phyloP scores from a whole-genome alignment of 345 rosid genomes.

The Boechera divaricarpa region DNA sequence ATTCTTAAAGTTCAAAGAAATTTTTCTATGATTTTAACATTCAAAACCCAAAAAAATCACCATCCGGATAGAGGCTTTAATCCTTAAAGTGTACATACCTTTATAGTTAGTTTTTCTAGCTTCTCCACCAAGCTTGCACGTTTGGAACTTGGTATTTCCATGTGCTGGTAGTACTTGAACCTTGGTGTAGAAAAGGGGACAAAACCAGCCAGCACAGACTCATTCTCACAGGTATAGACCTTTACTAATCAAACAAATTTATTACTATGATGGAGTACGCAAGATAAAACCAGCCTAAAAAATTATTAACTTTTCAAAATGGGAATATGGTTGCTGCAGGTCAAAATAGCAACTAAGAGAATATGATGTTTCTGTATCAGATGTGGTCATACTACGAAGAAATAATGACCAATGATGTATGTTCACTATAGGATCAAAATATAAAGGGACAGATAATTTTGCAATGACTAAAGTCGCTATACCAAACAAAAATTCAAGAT shows the following conservation, averaged over 20 bases:
- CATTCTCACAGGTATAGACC: slow-evolving; percentile 75
- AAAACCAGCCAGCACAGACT: slow-evolving; percentile 62
- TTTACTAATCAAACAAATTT: slow-evolving; percentile 42
- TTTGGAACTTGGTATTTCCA: slow-evolving; percentile 42
- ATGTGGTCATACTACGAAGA: background rate
- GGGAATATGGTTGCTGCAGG: background rate
- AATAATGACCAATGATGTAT: background rate
- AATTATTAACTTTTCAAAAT: background rate
- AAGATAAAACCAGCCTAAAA: slow-evolving; percentile 4
- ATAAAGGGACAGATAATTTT: background rate
- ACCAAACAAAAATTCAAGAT: slow-evolving; percentile 8
- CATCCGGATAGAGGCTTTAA: background rate
- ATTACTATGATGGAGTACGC: background rate
- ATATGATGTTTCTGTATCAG: background rate
- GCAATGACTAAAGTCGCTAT: background rate
- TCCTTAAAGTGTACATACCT: slow-evolving; percentile 50
- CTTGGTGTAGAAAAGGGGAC: slow-evolving; percentile 68
- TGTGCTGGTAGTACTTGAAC: slow-evolving; percentile 55
- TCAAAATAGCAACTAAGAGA: background rate
- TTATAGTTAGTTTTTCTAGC: slow-evolving; percentile 46
- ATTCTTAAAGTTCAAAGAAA: background rate
- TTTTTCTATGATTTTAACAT: background rate
- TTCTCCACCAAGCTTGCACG: slow-evolving; percentile 35
- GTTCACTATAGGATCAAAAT: background rate
- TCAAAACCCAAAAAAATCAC: background rate